These are phyloP conservation scores for Chytridium lagenaria DNA, from an alignment of 371 early-diverging fungal genomes.

Conservation along the genomic window DNA sequence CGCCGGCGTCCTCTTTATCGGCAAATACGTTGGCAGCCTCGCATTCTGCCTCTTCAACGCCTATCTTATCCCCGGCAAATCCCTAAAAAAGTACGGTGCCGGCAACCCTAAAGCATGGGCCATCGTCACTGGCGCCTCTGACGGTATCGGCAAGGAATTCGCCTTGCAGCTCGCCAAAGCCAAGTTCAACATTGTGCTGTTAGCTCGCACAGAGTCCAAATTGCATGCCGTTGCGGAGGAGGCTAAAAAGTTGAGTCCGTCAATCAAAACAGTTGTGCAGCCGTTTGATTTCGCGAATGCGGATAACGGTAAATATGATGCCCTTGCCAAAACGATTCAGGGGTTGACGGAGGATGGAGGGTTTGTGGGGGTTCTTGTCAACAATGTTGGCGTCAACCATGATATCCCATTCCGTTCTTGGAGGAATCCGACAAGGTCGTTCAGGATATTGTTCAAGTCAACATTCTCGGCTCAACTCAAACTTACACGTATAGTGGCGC, in stretches of 20 bases:
- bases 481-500: constrained; percentile 84
- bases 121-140: constrained; percentile 97
- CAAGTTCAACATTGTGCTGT: constrained; percentile 86
- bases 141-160: constrained; percentile 97
- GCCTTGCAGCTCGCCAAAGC: constrained; percentile 87
- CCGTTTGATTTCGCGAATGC: constrained; percentile 83
- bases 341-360: constrained; percentile 47
- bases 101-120: constrained; percentile 82
- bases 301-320: constrained; percentile 68
- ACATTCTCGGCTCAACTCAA: constrained; percentile 83
- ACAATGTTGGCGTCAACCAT: constrained; percentile 94
- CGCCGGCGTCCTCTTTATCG: constrained; percentile 31
- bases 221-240: constrained; percentile 80
- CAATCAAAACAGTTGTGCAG: constrained; percentile 57
- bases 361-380: constrained; percentile 77
- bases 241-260: not conserved
- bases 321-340: constrained; percentile 64
- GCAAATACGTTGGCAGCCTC: constrained; percentile 19
- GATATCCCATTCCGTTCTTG: constrained; percentile 83
- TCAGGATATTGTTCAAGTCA: constrained; percentile 84
- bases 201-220: constrained; percentile 87
- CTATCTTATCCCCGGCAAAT: constrained; percentile 25
- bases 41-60: constrained; percentile 17
- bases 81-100: constrained; percentile 79
- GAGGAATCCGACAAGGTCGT: constrained; percentile 74